Evolutionary conservation across 2,329 filamentous ascomycete species (phyloP).

Genomic region (Diplocarpon mali): DNA sequence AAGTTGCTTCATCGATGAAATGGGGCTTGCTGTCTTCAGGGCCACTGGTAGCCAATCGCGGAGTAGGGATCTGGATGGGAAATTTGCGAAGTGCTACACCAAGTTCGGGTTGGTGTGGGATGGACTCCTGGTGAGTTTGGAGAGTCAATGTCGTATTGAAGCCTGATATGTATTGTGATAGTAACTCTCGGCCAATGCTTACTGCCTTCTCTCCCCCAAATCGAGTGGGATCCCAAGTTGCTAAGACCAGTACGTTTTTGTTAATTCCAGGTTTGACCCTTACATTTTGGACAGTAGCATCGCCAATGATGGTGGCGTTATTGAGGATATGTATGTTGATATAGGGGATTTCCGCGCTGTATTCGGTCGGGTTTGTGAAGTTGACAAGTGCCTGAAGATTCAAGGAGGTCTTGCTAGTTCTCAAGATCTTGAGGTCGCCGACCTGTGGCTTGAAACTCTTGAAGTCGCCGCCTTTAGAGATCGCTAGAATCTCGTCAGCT

Average conservation of each 20-base stretch:
- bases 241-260: slow-evolving; percentile 53
- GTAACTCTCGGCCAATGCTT: slow-evolving; percentile 54
- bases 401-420: slow-evolving; percentile 62
- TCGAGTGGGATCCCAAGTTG: slow-evolving; percentile 61
- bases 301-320: slow-evolving; percentile 65
- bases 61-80: slow-evolving; percentile 60
- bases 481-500: slow-evolving; percentile 37
- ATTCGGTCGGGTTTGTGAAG: slow-evolving; percentile 81
- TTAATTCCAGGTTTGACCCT: slow-evolving; percentile 60
- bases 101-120: slow-evolving; percentile 63
- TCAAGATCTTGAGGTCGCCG: slow-evolving; percentile 58
- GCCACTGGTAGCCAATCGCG: slow-evolving; percentile 50
- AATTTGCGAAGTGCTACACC: slow-evolving; percentile 64
- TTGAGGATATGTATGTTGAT: slow-evolving; percentile 64
- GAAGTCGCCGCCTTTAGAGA: slow-evolving; percentile 40
- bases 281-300: slow-evolving; percentile 56
- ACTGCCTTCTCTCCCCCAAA: slow-evolving; percentile 50
- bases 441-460: slow-evolving; percentile 48
- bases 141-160: slow-evolving; percentile 73
- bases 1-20: slow-evolving; percentile 77
- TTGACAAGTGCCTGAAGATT: slow-evolving; percentile 63
- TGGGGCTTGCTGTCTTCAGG: slow-evolving; percentile 36
- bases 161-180: slow-evolving; percentile 82
- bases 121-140: slow-evolving; percentile 56
- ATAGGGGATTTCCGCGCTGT: slow-evolving; percentile 73